Evolutionary conservation across 495 filamentous ascomycete genomes (phyloP).

Genomic region (Penicillium macrosclerotiorum): DNA sequence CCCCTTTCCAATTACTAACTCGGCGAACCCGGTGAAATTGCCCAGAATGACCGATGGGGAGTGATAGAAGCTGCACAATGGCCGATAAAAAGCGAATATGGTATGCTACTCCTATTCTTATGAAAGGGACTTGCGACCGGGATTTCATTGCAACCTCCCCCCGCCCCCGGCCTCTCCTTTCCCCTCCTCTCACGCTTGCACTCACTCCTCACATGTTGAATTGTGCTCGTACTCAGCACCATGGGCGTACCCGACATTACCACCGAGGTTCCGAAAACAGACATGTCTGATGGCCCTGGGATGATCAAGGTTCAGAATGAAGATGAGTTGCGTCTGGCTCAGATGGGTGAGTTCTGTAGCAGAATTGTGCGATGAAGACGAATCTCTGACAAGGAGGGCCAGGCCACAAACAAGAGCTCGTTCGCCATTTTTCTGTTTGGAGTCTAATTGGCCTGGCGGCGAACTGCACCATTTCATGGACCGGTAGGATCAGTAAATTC

Average conservation of each 20-base stretch:
- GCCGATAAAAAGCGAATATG: conserved; percentile 5
- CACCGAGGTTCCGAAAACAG: background rate
- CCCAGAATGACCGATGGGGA: conserved; percentile 1
- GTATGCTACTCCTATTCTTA: conserved; percentile 5
- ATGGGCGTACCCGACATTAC: conserved; percentile 14
- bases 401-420: conserved; percentile 41
- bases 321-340: conserved; percentile 41
- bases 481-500: conserved; percentile 18
- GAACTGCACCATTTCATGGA: conserved; percentile 43
- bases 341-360: conserved; percentile 34
- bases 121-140: background rate
- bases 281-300: background rate
- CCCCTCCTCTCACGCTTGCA: background rate
- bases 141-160: too few relatives aligned
- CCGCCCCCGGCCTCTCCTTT: background rate
- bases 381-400: conserved; percentile 21
- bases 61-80: conserved; percentile 19
- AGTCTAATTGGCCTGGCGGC: conserved; percentile 40
- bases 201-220: background rate
- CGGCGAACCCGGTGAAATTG: conserved; percentile 18
- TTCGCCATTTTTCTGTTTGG: conserved; percentile 40
- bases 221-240: background rate
- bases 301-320: conserved; percentile 27
- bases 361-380: background rate
- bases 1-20: conserved; percentile 10